Percentiles rank a stretch among this genome's conserved stretches.
Conservation (phyloP, 176 grass and related monocot genomes). For the Musa troglodytarum region DNA sequence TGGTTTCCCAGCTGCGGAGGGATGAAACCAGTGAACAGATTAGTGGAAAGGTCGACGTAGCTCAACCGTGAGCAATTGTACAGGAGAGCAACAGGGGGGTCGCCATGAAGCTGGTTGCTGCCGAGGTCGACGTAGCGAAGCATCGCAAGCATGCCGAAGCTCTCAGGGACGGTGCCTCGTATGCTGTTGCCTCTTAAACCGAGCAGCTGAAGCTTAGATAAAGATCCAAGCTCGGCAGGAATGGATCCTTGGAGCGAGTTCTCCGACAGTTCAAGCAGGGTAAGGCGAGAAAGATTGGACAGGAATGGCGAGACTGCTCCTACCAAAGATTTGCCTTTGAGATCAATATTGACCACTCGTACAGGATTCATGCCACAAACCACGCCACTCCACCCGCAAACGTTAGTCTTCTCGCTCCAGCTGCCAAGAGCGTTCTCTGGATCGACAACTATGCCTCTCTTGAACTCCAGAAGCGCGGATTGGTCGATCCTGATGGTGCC, state of each 20-base stretch:
- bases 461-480: constrained; percentile 17
- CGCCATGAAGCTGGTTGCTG: constrained; percentile 15
- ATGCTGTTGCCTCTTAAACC: background rate
- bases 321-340: constrained; percentile 11
- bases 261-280: constrained; percentile 19
- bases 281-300: constrained; percentile 19
- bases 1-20: constrained; percentile 15
- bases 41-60: constrained; percentile 18
- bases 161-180: constrained; percentile 12
- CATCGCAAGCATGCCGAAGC: constrained; percentile 15
- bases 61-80: constrained; percentile 17
- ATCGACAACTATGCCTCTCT: constrained; percentile 16
- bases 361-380: background rate
- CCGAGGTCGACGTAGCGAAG: constrained; percentile 8
- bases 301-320: constrained; percentile 18
- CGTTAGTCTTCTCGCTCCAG: constrained; percentile 2
- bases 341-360: constrained; percentile 6
- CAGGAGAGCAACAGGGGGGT: constrained; percentile 7
- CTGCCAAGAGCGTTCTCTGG: constrained; percentile 7
- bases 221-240: constrained; percentile 10
- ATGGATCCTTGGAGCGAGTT: constrained; percentile 21
- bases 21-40: constrained; percentile 18
- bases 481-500: constrained; percentile 1
- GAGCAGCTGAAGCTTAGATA: constrained; percentile 7
- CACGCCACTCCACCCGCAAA: constrained; percentile 13